Evolutionary conservation across 2,329 filamentous ascomycete genomes (phyloP).

Genomic region (Cladophialophora exuberans): DNA sequence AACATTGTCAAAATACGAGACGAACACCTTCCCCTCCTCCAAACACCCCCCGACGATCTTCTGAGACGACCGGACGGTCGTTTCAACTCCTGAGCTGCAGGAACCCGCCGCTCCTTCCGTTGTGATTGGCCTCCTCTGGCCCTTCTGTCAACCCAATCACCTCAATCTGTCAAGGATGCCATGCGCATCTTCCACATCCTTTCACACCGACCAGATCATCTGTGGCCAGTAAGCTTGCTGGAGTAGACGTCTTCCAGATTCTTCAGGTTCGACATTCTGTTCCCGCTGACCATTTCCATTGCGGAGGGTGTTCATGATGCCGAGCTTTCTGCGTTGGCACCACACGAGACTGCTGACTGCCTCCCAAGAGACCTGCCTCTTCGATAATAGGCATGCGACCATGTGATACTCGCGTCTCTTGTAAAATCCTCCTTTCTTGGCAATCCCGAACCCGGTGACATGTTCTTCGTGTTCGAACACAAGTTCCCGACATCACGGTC

Average conservation of each 20-base stretch:
- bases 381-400: background rate
- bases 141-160: slow-evolving; percentile 13
- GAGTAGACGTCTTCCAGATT: background rate
- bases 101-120: slow-evolving; percentile 19
- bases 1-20: background rate
- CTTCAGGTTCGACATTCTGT: background rate
- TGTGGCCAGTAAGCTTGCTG: slow-evolving; percentile 10
- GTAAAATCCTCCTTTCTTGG: background rate
- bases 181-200: slow-evolving; percentile 13
- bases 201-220: slow-evolving; percentile 17
- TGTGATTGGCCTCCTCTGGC: slow-evolving; percentile 22
- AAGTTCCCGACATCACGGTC: background rate
- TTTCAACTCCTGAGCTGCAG: slow-evolving; percentile 30
- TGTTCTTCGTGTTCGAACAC: too few relatives aligned
- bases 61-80: slow-evolving; percentile 10
- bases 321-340: slow-evolving; percentile 10
- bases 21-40: background rate
- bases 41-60: background rate
- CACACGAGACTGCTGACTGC: background rate
- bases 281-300: slow-evolving; percentile 4
- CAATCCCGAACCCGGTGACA: too few relatives aligned
- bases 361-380: background rate
- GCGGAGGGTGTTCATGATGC: background rate
- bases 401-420: background rate
- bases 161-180: background rate